These are phyloP conservation scores for Brasenia schreberi DNA, from an alignment of 164 flowering plant species.

Conservation along the genomic window DNA sequence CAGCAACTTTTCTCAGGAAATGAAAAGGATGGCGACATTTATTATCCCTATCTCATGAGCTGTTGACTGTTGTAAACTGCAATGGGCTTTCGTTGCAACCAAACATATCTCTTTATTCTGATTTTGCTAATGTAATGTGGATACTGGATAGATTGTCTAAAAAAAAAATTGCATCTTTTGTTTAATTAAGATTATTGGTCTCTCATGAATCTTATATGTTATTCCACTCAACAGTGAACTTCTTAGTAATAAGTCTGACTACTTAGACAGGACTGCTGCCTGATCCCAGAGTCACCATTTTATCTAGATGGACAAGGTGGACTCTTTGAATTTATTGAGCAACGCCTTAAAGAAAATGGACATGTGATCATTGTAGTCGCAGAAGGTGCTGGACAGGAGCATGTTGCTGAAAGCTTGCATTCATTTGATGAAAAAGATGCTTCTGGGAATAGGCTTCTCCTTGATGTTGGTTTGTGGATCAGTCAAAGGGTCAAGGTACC, in stretches of 20 bases:
- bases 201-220: too few relatives aligned
- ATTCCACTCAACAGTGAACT: neutral
- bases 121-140: too few relatives aligned
- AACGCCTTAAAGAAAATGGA: conserved; percentile 39
- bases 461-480: conserved; percentile 74
- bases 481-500: conserved; percentile 59
- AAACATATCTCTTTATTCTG: too few relatives aligned
- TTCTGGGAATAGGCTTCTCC: conserved; percentile 67
- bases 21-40: too few relatives aligned
- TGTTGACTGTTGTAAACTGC: too few relatives aligned
- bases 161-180: too few relatives aligned
- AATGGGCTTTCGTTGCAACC: too few relatives aligned
- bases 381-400: conserved; percentile 62
- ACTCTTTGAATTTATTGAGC: conserved; percentile 36
- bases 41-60: too few relatives aligned
- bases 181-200: too few relatives aligned
- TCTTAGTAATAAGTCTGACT: neutral
- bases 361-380: conserved; percentile 57
- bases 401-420: conserved; percentile 24
- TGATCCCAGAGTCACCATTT: conserved; percentile 59
- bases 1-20: too few relatives aligned
- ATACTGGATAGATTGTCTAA: too few relatives aligned
- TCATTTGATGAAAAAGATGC: conserved; percentile 46
- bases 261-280: conserved; percentile 36
- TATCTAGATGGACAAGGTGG: conserved; percentile 53